Percentiles rank a stretch among this genome's conserved stretches.
These are phyloP conservation scores for Pseudotsuga menziesii DNA, from an alignment of 75 land plant genomes.

Conservation along the genomic window DNA sequence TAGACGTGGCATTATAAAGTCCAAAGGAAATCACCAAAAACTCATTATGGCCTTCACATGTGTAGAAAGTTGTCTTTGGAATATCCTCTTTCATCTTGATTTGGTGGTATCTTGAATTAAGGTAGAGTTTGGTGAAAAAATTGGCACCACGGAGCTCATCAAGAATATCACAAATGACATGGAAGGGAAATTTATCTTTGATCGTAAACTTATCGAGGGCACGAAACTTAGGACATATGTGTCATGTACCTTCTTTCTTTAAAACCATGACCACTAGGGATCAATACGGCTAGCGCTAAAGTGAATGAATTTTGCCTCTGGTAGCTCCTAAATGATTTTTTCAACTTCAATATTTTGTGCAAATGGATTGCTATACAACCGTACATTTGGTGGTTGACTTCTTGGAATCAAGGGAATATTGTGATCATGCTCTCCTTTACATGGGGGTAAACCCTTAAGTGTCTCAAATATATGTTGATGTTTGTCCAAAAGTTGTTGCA, in stretches of 20 bases:
- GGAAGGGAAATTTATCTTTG: neutral
- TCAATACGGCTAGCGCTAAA: neutral
- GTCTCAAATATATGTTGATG: no score
- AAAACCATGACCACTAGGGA: neutral
- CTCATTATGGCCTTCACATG: neutral
- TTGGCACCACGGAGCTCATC: neutral
- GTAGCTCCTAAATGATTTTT: neutral
- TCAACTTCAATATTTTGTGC: neutral
- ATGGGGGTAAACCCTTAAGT: no score
- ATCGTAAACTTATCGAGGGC: neutral
- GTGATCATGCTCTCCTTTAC: neutral
- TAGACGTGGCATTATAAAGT: neutral
- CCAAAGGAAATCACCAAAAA: neutral
- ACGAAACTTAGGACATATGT: neutral
- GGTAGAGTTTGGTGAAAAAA: no score
- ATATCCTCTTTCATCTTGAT: neutral
- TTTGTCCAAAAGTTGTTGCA: no score
- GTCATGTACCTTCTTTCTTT: neutral
- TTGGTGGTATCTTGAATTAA: neutral
- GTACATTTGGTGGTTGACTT: neutral
- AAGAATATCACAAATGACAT: neutral
- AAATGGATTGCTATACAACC: neutral
- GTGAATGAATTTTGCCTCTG: neutral
- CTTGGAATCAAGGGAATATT: no score
- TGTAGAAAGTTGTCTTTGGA: neutral